phyloP scores from a whole-genome alignment of 2,329 filamentous ascomycete genomes.

The Hypoxylon sp. region DNA sequence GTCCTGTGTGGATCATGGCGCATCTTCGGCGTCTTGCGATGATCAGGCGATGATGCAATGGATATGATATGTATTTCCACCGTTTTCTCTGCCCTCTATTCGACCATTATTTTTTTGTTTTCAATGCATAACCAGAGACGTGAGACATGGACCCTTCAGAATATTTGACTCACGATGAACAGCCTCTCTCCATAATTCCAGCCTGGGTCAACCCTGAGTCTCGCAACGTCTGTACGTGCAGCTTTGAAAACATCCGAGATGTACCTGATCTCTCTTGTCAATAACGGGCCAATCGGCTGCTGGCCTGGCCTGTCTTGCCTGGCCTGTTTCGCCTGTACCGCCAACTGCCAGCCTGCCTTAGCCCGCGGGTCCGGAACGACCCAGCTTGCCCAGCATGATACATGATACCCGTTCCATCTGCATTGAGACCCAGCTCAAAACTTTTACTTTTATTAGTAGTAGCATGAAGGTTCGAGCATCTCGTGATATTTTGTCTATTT shows the following conservation, averaged over 20 bases:
- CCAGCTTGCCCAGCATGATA: too few relatives aligned
- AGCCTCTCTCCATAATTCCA: too few relatives aligned
- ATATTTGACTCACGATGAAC: too few relatives aligned
- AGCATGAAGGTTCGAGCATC: neutral
- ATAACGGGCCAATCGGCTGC: constrained; percentile 27
- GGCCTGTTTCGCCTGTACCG: too few relatives aligned
- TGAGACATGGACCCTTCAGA: too few relatives aligned
- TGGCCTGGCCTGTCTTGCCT: constrained; percentile 12
- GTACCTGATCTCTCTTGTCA: too few relatives aligned
- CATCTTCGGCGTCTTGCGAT: constrained; percentile 35
- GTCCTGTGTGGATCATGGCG: constrained; percentile 31
- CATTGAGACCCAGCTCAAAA: too few relatives aligned
- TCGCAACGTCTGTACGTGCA: neutral
- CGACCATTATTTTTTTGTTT: neutral
- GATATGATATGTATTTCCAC: constrained; percentile 15
- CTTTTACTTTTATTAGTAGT: too few relatives aligned
- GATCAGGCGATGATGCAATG: constrained; percentile 37
- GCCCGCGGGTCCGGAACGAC: constrained; percentile 29
- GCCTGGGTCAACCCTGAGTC: neutral
- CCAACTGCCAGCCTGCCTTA: constrained; percentile 11
- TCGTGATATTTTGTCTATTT: constrained; percentile 4
- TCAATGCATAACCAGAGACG: too few relatives aligned
- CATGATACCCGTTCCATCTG: neutral
- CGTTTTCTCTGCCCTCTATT: neutral
- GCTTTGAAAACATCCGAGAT: too few relatives aligned